Conservation (phyloP, 345 rosid species). For the Syzygium oleosum region DNA sequence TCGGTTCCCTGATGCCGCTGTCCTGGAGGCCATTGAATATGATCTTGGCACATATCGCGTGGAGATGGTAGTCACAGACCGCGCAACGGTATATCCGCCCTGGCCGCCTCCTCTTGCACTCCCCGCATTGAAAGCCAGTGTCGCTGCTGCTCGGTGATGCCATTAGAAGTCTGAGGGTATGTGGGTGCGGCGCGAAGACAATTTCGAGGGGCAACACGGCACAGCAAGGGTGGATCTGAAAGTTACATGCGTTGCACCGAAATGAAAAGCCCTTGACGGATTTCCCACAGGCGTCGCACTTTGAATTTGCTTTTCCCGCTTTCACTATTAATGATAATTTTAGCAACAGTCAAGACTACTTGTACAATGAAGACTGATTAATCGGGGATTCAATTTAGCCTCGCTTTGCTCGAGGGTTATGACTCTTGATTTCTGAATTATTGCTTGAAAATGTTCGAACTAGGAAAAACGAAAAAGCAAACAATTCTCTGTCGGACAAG, state of each 20-base stretch:
- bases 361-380: not conserved
- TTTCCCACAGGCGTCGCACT: conserved; percentile 71
- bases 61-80: conserved; percentile 64
- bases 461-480: not conserved
- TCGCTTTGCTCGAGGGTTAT: not conserved
- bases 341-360: not conserved
- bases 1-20: conserved; percentile 37
- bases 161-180: conserved; percentile 47
- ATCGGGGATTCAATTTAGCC: not conserved
- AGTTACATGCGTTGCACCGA: conserved; percentile 60
- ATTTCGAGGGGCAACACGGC: conserved; percentile 61
- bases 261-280: conserved; percentile 59
- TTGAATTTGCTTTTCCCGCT: conserved; percentile 57
- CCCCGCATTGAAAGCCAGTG: conserved; percentile 33
- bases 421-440: not conserved
- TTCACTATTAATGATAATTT: conserved; percentile 19
- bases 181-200: conserved; percentile 48
- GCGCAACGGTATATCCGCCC: conserved; percentile 68
- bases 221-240: conserved; percentile 91
- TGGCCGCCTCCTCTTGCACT: conserved; percentile 49
- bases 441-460: not conserved
- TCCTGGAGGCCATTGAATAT: conserved; percentile 67
- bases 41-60: conserved; percentile 72
- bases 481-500: not conserved
- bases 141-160: conserved; percentile 7